phyloP scores from a whole-genome alignment of 495 filamentous ascomycete species.

The Penicillium herquei region DNA sequence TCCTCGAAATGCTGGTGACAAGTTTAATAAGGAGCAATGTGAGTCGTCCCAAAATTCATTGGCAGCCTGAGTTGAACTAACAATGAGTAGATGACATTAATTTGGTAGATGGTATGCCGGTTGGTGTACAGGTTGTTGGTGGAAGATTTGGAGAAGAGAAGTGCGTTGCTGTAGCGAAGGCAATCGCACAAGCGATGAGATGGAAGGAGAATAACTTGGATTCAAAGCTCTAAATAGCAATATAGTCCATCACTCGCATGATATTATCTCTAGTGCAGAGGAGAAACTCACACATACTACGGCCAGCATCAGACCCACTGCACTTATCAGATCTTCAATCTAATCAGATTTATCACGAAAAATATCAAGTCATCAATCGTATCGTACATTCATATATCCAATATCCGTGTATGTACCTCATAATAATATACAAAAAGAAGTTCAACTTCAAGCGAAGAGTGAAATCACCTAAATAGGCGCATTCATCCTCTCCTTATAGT shows the following conservation, averaged over 20 bases:
- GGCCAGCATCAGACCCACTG: too few relatives aligned
- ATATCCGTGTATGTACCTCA: too few relatives aligned
- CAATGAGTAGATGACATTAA: conserved; percentile 38
- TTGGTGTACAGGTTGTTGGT: conserved; percentile 55
- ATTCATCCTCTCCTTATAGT: conserved; percentile 31
- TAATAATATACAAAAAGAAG: too few relatives aligned
- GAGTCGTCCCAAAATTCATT: conserved; percentile 12
- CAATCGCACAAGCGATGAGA: conserved; percentile 25
- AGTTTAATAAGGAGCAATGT: conserved; percentile 47
- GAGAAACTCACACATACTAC: too few relatives aligned
- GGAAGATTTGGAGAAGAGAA: conserved; percentile 49
- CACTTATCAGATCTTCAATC: background rate
- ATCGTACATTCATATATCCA: background rate
- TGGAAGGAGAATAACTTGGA: background rate
- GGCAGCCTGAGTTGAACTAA: background rate
- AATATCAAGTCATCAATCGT: background rate
- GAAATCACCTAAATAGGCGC: conserved; percentile 11
- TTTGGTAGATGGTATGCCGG: conserved; percentile 50
- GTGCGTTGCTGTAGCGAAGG: conserved; percentile 45
- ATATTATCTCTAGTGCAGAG: too few relatives aligned
- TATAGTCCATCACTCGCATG: too few relatives aligned
- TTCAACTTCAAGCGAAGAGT: too few relatives aligned
- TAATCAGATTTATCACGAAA: background rate
- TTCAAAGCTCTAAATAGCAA: too few relatives aligned
- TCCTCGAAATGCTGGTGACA: conserved; percentile 40